A percentile compares a stretch with the other conserved stretches of the same genome.
Conservation (phyloP, 345 rosid genomes). For the Carallia pectinifolia region DNA sequence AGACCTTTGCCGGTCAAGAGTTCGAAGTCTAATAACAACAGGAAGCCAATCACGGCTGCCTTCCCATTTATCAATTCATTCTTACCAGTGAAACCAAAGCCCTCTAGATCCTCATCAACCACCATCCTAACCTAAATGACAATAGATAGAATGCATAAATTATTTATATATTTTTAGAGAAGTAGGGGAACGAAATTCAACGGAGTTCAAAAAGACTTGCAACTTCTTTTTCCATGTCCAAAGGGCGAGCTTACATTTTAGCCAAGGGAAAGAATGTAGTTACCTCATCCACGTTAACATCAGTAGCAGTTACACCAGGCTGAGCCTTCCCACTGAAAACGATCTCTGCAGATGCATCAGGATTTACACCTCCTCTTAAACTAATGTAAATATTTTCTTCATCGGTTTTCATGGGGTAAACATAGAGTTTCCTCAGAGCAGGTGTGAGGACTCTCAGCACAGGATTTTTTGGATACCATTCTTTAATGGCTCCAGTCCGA, state of each 20-base stretch:
- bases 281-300: conserved; percentile 94
- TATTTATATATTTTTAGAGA: neutral
- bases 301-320: conserved; percentile 79
- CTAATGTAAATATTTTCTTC: conserved; percentile 73
- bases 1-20: conserved; percentile 91
- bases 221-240: neutral
- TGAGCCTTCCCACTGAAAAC: conserved; percentile 93
- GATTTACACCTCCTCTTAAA: conserved; percentile 41
- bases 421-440: conserved; percentile 60
- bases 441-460: conserved; percentile 87
- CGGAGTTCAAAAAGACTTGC: neutral
- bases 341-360: conserved; percentile 78
- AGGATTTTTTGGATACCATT: conserved; percentile 94
- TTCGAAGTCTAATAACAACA: conserved; percentile 82
- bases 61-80: conserved; percentile 87
- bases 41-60: conserved; percentile 88
- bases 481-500: conserved; percentile 62
- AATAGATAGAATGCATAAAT: conserved; percentile 5
- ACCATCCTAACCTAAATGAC: conserved; percentile 80
- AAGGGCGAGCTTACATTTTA: neutral
- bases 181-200: no score
- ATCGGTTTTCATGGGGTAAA: conserved; percentile 70
- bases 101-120: conserved; percentile 62
- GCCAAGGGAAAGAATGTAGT: neutral
- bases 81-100: conserved; percentile 77